Base-by-base conservation (phyloP, 768 basidiomycete genomes). In the Mrakia hoshinonis region DNA sequence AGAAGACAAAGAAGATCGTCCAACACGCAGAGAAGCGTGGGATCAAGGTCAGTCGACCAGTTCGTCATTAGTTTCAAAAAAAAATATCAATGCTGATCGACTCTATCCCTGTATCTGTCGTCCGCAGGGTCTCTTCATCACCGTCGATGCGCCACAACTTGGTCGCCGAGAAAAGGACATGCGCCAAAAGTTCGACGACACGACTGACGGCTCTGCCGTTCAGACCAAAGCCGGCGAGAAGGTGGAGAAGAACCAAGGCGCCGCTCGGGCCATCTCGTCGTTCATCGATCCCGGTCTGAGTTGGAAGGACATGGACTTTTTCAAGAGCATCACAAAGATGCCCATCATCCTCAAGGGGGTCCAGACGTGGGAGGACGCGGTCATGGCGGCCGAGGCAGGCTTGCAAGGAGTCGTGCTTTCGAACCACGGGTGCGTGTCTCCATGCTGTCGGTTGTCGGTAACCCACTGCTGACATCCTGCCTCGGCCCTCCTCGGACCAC, bases 141-240 rank as follows among this genome's bases (percentile, higher is more conserved):
- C 95, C 0, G 95, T 98, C 34, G 95, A 98, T 81, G 95, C 95
- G 0, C 95, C 95, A 7, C 93, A 96, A 75, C 87, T 98, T 12
- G 95, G 95, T 54, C 85, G 93, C 15, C 85, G 94, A 72, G 93
- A 95, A 79, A 78, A 85, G 86, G 95, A 98, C 77, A 97, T 98
- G 93, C 84, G 95, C 31, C 89, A 89, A 87, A 95, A 92, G 78
- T 97, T 97, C 73, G 91, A 89, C 48, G 92, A 89, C 39, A 46
- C 36, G 7, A 36, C 31, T 2, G 89, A 87, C 43, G 87, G 86
- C 3, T 81, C 83, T 18, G 77, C 82, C 48, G 83, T 82, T 10
- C 85, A 85, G 77, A 38, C 51, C 38, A 61, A 61, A n/a, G 79
- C 79, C 38, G 82, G 83, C 36, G 78, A 78, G 46, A 81, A 80